Conservation (phyloP, 2,329 filamentous ascomycete genomes). For the Cladosporium colombiae region DNA sequence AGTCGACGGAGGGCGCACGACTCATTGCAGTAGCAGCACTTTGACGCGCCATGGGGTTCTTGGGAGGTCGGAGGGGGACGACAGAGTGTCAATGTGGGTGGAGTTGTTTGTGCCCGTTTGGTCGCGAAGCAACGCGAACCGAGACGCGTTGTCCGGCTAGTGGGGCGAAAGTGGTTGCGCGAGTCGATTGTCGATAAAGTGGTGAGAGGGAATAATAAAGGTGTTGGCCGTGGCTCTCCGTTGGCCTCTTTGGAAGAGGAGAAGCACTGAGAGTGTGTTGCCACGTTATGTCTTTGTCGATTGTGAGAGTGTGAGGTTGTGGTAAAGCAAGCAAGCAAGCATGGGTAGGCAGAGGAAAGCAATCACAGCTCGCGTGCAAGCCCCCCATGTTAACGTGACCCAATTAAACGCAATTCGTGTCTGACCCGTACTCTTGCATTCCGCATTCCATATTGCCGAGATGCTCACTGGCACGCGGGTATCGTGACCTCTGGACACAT, state of each 20-base stretch:
- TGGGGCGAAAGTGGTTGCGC: constrained; percentile 14
- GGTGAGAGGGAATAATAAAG: not conserved
- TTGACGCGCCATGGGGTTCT: constrained; percentile 11
- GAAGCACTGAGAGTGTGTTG: not conserved
- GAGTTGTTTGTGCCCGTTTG: constrained; percentile 9
- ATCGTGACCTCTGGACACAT: not conserved
- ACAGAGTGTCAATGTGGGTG: not conserved
- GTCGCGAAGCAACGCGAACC: constrained; percentile 9
- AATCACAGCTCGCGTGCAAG: constrained; percentile 7
- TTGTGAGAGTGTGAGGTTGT: not conserved
- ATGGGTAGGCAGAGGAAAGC: not conserved
- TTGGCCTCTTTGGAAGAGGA: not conserved
- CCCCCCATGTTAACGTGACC: not conserved
- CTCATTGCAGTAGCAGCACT: constrained; percentile 26
- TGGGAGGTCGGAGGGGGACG: not conserved
- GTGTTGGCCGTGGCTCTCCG: not conserved
- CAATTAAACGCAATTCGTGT: constrained; percentile 10
- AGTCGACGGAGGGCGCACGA: constrained; percentile 43
- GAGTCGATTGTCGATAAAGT: not conserved
- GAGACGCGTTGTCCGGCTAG: not conserved
- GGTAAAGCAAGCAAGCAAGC: not conserved
- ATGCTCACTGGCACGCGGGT: not conserved
- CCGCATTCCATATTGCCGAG: not conserved
- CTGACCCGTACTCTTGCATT: constrained; percentile 4
- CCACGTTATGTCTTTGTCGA: not conserved